Base-by-base conservation (phyloP, 371 early-diverging fungal genomes). In the Syncephalastrum racemosum region DNA sequence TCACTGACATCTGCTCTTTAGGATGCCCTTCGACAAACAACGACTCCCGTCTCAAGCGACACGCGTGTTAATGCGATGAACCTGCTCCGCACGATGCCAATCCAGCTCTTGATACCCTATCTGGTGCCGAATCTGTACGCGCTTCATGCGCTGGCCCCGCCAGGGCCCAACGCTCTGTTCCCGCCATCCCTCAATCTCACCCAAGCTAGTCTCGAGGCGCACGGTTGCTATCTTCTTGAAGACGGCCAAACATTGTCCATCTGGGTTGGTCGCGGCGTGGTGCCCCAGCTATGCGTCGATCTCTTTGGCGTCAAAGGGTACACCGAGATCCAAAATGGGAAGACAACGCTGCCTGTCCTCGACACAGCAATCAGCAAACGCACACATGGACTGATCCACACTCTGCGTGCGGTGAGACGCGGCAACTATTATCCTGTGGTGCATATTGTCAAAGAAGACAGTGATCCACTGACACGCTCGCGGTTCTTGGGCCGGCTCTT, bases 361-460 rank as follows among this genome's bases (percentile, higher is more conserved):
- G 84, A 86, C 25, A 73, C 79, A 10, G 67, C 79, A n/a, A 75
- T 85, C 44, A 80, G 82, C 54, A 75, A 72, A 56, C 80, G 83
- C 46, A 74, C 82, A 20, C 80, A 83, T 51, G 60, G 71, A 44
- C 76, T 87, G 47, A 60, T 87, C 40, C 75, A 65, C 54, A 81
- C 84, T 61, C 71, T 77, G 7, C 73, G 84, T 15, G 83, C 81
- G 44, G 74, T 80, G 75, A 75, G 80, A 5, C 74, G 84, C 22
- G 74, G 81, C 4, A 68, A 80, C 22, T 88, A 86, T 53, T 83
- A 86, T 52, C 85, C 86, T 19, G 77, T 83, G 40, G 46, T 84
- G 13, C 90, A 88, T 60, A 70, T 96, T 43, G 86, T 95, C 53
- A 91, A 91, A 69, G 97, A 97, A 71, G 96, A 97, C 60, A 92